Conservation (phyloP, 768 basidiomycete species). For the Leccinum subtestaceum region DNA sequence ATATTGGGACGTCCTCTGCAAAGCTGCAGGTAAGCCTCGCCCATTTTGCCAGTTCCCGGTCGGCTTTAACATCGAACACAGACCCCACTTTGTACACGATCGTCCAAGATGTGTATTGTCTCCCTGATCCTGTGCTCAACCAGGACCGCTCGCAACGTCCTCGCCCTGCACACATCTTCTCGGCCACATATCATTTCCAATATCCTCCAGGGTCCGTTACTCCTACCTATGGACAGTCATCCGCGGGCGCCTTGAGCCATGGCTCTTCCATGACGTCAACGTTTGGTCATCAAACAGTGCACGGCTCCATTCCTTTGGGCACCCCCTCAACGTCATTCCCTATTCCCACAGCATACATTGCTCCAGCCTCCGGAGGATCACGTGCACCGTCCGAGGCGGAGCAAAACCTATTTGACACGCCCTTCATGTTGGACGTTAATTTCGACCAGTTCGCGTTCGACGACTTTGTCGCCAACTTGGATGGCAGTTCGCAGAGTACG, state of each 20-base stretch:
- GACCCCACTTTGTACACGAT: slow-evolving; percentile 69
- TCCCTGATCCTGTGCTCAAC: slow-evolving; percentile 27
- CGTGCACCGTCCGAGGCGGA: slow-evolving; percentile 7
- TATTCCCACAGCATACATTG: background rate
- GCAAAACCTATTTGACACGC: slow-evolving; percentile 28
- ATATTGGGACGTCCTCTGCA: slow-evolving; percentile 61
- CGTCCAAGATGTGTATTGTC: slow-evolving; percentile 54
- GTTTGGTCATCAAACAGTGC: slow-evolving; percentile 5
- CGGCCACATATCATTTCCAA: slow-evolving; percentile 57
- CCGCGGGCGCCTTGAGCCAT: slow-evolving; percentile 10
- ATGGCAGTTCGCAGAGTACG: slow-evolving; percentile 17
- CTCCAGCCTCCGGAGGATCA: background rate
- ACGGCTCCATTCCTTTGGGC: background rate
- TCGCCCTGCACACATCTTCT: slow-evolving; percentile 43
- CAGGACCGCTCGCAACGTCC: slow-evolving; percentile 20
- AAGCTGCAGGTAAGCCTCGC: slow-evolving; percentile 46
- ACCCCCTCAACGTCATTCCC: slow-evolving; percentile 9
- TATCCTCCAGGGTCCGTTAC: slow-evolving; percentile 30
- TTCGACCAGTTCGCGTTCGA: slow-evolving; percentile 28
- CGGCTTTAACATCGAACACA: slow-evolving; percentile 23
- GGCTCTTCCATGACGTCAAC: slow-evolving; percentile 19
- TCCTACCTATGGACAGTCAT: slow-evolving; percentile 9
- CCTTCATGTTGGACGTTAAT: slow-evolving; percentile 31
- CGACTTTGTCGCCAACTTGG: slow-evolving; percentile 22
- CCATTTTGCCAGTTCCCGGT: background rate